Base-by-base conservation (phyloP, 2,329 filamentous ascomycete genomes). In the Colletotrichum tanaceti region DNA sequence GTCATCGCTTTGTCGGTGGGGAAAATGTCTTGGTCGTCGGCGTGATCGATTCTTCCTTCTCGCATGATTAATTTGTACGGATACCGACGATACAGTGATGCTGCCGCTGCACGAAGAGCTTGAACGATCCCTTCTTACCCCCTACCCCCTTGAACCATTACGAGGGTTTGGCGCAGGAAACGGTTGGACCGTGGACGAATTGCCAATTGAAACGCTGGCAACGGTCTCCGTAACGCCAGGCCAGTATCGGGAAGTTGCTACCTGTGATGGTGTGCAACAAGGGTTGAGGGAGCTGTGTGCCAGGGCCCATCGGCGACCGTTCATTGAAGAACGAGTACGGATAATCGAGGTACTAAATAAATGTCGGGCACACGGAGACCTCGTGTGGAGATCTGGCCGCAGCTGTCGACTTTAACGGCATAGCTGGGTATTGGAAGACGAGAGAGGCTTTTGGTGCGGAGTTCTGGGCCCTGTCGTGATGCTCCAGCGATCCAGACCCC, bases 181-280 rank as follows among this genome's bases (percentile, higher is more conserved):
- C 54, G 38, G 54, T 65, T 52, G 24, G 38, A 38, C 24, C 32
- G 44, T 52, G 53, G 10, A 28, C 54, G n/a, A n/a, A n/a, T n/a
- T n/a, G n/a, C n/a, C 22, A 65, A 53, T 24, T 18, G 24, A 39
- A 13, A 39, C 16, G 38, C 53, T 20, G 35, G 49, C 32, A 47
- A 35, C 50, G 32, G 58, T n/a, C n/a, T n/a, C n/a, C n/a, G n/a
- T 6, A 49, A 38, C 13, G n/a, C 43, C 63, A 43, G 39, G 47
- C 24, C 43, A 50, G 62, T 50, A 57, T 50, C 55, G 55, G 65
- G 65, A 44, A 57, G 58, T 53, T 50, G 62, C 66, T 66, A 32
- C 62, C 66, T 69, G 47, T 63, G 62, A 66, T 53, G 66, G 66
- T 52, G 47, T 57, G 44, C 41, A 43, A 61, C 63, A 69, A 57